Evolutionary conservation across 352 stramenopile species (phyloP).

Genomic region (Peronospora destructor): DNA sequence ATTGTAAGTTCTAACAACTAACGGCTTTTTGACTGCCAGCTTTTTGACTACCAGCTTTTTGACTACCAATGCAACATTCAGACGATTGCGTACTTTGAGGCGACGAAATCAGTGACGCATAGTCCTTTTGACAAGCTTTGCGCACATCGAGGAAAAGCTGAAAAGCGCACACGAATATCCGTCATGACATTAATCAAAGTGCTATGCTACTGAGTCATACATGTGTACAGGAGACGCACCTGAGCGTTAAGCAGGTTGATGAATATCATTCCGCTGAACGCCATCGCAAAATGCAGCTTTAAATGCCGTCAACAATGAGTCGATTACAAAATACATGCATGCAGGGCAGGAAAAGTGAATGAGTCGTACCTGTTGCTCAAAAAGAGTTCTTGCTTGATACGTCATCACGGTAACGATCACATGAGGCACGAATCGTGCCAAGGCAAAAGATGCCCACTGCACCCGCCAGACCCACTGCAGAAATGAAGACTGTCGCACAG

Average conservation of each 20-base stretch:
- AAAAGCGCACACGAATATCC: neutral
- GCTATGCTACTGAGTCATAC: neutral
- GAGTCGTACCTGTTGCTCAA: conserved; percentile 35
- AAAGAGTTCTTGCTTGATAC: conserved; percentile 36
- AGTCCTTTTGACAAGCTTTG: conserved; percentile 52
- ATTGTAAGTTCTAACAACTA: neutral
- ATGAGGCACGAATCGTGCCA: conserved; percentile 44
- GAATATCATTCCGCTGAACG: conserved; percentile 69
- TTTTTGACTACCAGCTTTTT: neutral
- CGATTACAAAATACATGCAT: neutral
- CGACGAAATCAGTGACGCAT: conserved; percentile 3
- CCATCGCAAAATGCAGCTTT: conserved; percentile 59
- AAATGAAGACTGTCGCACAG: conserved; percentile 19
- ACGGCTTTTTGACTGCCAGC: too few relatives aligned
- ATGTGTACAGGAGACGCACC: conserved; percentile 16
- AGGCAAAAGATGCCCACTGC: conserved; percentile 51
- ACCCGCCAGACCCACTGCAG: conserved; percentile 43
- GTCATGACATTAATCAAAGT: neutral
- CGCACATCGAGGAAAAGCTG: conserved; percentile 55
- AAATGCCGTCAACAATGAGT: neutral
- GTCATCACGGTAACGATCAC: conserved; percentile 36
- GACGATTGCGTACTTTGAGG: conserved; percentile 1
- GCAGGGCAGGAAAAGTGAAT: too few relatives aligned
- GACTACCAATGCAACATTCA: neutral
- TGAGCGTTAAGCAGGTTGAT: conserved; percentile 64